phyloP scores from a whole-genome alignment of 305 asterid species.

The Striga hermonthica region DNA sequence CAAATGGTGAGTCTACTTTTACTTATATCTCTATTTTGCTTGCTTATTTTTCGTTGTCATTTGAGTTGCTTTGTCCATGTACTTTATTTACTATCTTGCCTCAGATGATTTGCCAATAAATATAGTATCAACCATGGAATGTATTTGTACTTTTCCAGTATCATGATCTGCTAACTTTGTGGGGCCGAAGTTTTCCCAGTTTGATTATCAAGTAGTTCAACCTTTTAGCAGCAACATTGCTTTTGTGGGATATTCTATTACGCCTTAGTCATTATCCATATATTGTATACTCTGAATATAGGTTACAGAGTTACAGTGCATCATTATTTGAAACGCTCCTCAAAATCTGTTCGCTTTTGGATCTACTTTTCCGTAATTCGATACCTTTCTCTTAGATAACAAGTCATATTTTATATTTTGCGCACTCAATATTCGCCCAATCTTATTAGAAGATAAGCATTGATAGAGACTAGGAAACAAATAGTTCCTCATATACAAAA shows the following conservation, averaged over 20 bases:
- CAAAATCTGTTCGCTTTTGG: no score
- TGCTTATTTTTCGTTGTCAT: slow-evolving; percentile 20
- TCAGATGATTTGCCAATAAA: no score
- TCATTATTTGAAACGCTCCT: neutral
- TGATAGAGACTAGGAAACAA: no score
- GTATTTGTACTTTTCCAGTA: no score
- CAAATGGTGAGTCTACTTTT: slow-evolving; percentile 53
- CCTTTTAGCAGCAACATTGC: neutral
- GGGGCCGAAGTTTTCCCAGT: neutral
- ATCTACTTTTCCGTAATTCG: neutral
- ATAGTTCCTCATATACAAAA: no score
- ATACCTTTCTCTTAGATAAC: slow-evolving; percentile 2
- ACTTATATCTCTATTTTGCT: slow-evolving; percentile 5
- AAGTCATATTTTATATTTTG: no score
- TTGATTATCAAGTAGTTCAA: neutral
- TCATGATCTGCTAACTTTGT: no score
- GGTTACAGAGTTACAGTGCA: neutral
- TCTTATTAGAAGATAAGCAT: no score
- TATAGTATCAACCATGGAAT: no score
- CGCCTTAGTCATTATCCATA: neutral
- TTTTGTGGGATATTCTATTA: neutral
- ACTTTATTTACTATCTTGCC: neutral
- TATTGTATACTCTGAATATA: neutral
- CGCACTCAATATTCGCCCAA: neutral
- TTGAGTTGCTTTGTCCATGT: neutral